phyloP scores from a whole-genome alignment of 2,329 filamentous ascomycete species.

The Daldinia eschscholtzii region DNA sequence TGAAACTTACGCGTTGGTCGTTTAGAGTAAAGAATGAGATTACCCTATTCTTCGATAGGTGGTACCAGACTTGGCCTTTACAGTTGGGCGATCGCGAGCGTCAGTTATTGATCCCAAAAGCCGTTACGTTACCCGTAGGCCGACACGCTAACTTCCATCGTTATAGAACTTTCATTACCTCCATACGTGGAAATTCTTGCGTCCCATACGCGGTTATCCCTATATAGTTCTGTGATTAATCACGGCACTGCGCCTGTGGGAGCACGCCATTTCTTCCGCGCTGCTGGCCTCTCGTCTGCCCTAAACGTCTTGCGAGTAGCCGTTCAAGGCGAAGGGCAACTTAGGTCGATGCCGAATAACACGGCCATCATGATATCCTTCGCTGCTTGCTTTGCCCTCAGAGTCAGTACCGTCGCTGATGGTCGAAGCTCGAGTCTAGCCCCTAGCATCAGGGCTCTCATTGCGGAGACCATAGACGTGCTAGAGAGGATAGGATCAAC shows the following conservation, averaged over 20 bases:
- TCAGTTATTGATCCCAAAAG: conserved; percentile 46
- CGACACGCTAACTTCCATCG: conserved; percentile 39
- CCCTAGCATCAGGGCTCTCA: conserved; percentile 72
- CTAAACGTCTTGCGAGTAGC: conserved; percentile 81
- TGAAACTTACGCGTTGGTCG: conserved; percentile 3
- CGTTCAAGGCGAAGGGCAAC: conserved; percentile 76
- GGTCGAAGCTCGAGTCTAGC: conserved; percentile 68
- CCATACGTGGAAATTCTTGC: conserved; percentile 82
- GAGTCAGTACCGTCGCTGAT: conserved; percentile 70
- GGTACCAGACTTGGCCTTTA: conserved; percentile 63
- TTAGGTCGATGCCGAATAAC: conserved; percentile 83
- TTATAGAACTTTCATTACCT: conserved; percentile 67
- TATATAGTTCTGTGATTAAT: conserved; percentile 80
- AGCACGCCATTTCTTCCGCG: conserved; percentile 79
- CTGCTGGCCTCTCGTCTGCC: conserved; percentile 77
- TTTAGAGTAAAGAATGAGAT: conserved; percentile 52
- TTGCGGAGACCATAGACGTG: conserved; percentile 76
- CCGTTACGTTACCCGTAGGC: background rate
- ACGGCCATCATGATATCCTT: conserved; percentile 84
- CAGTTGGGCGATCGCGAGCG: conserved; percentile 62
- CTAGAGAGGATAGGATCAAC: conserved; percentile 76
- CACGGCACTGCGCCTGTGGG: conserved; percentile 77
- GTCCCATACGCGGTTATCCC: conserved; percentile 79
- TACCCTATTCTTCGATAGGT: conserved; percentile 52
- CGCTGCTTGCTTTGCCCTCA: conserved; percentile 76